phyloP scores from a whole-genome alignment of 495 filamentous ascomycete species.

The Choiromyces venosus region DNA sequence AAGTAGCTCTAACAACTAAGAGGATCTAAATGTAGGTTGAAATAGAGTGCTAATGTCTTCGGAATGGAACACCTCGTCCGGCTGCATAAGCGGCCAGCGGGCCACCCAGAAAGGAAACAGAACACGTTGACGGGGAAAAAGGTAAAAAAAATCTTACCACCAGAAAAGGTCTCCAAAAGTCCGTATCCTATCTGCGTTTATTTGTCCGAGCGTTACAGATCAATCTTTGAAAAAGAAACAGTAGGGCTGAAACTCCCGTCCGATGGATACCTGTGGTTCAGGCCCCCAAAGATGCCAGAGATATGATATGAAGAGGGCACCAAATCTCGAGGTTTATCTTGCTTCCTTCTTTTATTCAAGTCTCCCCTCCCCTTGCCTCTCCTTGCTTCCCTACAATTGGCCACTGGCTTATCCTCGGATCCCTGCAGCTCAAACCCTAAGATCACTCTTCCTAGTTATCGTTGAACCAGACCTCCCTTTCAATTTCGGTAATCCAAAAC shows the following conservation, averaged over 20 bases:
- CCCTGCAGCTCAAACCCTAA: constrained; percentile 20
- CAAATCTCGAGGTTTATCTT: not conserved
- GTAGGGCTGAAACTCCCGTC: constrained; percentile 25
- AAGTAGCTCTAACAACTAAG: constrained; percentile 27
- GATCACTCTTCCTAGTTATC: constrained; percentile 15
- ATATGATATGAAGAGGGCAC: not conserved
- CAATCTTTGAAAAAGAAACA: constrained; percentile 7
- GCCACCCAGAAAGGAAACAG: constrained; percentile 33
- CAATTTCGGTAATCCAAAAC: constrained; percentile 18
- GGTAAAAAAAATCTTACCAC: constrained; percentile 33
- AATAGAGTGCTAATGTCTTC: constrained; percentile 30
- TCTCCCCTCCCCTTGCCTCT: not conserved
- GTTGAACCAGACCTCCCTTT: constrained; percentile 16
- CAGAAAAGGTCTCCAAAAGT: not conserved
- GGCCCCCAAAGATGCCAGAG: not conserved
- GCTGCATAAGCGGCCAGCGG: constrained; percentile 26
- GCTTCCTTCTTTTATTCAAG: not conserved
- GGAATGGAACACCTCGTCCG: constrained; percentile 29
- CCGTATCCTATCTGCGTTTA: not conserved
- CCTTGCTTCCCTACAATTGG: not conserved
- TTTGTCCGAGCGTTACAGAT: not conserved
- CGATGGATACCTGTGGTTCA: not conserved
- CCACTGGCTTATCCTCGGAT: not conserved
- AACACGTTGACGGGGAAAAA: constrained; percentile 39
- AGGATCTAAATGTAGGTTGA: constrained; percentile 24